These are phyloP conservation scores for Rhizophagus sp. DNA, from an alignment of 192 early-diverging fungal species.

Conservation along the genomic window DNA sequence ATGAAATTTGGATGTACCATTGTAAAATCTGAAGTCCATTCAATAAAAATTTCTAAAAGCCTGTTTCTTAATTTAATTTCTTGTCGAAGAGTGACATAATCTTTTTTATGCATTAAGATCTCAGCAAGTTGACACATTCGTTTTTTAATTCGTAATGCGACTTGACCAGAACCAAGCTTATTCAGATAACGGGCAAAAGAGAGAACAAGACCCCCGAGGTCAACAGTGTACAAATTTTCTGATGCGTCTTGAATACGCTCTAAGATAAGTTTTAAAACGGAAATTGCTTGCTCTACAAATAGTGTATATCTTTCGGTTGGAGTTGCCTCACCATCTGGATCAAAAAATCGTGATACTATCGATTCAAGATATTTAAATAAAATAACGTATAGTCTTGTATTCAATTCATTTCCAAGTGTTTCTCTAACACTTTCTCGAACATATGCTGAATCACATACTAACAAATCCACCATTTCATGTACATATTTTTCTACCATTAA, in stretches of 20 bases:
- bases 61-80: slow-evolving; percentile 75
- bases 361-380: slow-evolving; percentile 59
- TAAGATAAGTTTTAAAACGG: slow-evolving; percentile 69
- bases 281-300: slow-evolving; percentile 75
- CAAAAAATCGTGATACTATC: slow-evolving; percentile 63
- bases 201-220: slow-evolving; percentile 68
- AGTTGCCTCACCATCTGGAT: slow-evolving; percentile 54
- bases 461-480: slow-evolving; percentile 68
- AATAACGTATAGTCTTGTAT: slow-evolving; percentile 61
- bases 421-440: slow-evolving; percentile 78
- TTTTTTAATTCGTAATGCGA: slow-evolving; percentile 68
- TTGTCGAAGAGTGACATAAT: slow-evolving; percentile 67
- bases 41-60: slow-evolving; percentile 69
- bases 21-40: slow-evolving; percentile 77
- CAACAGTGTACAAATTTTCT: slow-evolving; percentile 61
- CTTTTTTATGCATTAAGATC: slow-evolving; percentile 72
- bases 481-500: slow-evolving; percentile 70
- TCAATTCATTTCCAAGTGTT: slow-evolving; percentile 76
- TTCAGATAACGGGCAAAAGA: slow-evolving; percentile 74
- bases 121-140: slow-evolving; percentile 78
- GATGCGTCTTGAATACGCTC: slow-evolving; percentile 66
- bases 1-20: slow-evolving; percentile 38
- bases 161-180: slow-evolving; percentile 53
- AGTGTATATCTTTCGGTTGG: slow-evolving; percentile 64
- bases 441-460: slow-evolving; percentile 71